Percentiles rank a stretch among this genome's conserved stretches.
phyloP scores from a whole-genome alignment of 2,329 filamentous ascomycete genomes.

The Atkinsonella texensis region DNA sequence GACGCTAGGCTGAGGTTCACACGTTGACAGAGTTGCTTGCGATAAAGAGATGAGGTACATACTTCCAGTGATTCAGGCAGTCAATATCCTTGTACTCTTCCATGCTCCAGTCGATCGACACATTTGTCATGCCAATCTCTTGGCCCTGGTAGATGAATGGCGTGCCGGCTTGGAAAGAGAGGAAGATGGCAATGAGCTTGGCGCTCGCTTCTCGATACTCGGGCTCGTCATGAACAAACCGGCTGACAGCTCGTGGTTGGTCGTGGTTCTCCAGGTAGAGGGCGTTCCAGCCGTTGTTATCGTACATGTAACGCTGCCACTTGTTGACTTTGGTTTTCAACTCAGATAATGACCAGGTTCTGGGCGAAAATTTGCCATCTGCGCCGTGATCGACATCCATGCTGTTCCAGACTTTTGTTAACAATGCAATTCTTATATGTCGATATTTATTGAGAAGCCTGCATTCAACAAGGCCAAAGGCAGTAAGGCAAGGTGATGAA shows the following conservation, averaged over 20 bases:
- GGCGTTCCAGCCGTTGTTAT: conserved; percentile 51
- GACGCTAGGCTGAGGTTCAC: too few species aligned
- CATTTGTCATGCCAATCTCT: conserved; percentile 55
- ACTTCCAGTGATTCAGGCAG: conserved; percentile 38
- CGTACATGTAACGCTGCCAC: conserved; percentile 49
- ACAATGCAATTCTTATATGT: not conserved
- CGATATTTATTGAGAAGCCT: too few species aligned
- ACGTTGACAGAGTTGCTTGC: too few species aligned
- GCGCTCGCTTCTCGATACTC: conserved; percentile 36
- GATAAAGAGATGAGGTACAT: conserved; percentile 8
- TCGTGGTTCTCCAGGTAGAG: conserved; percentile 57
- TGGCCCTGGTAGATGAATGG: conserved; percentile 60
- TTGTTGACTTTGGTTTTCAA: conserved; percentile 41
- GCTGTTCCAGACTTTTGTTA: conserved; percentile 13
- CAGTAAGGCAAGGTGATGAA: too few species aligned
- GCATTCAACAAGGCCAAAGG: too few species aligned
- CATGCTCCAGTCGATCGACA: conserved; percentile 47
- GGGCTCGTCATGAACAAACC: conserved; percentile 39
- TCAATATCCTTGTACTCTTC: conserved; percentile 60
- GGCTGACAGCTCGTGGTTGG: conserved; percentile 46
- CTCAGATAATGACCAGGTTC: conserved; percentile 34
- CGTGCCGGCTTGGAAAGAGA: conserved; percentile 47
- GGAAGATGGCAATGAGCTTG: conserved; percentile 48
- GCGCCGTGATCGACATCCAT: conserved; percentile 37
- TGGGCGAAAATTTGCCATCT: conserved; percentile 30